A percentile compares a stretch with the other conserved stretches of the same genome.
phyloP scores from a whole-genome alignment of 2,329 filamentous ascomycete species.

The Thielaviopsis populi region DNA sequence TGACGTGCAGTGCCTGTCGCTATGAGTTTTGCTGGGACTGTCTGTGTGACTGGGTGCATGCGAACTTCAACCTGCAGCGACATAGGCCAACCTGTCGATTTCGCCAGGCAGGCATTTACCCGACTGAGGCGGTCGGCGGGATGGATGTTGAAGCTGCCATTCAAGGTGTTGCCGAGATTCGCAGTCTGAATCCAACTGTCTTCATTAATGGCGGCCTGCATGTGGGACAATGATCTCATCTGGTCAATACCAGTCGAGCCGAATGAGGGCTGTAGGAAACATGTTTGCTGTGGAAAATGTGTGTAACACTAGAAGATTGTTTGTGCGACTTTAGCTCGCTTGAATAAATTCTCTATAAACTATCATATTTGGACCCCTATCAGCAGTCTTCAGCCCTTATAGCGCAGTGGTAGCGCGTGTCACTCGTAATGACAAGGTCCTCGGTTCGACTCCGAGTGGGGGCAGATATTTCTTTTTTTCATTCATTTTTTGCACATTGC shows the following conservation, averaged over 20 bases:
- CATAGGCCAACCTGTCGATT: slow-evolving; percentile 12
- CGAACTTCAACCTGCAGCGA: not conserved
- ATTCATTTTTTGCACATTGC: no score
- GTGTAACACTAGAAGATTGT: no score
- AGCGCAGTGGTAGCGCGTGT: slow-evolving; percentile 27
- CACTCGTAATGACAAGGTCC: slow-evolving; percentile 27
- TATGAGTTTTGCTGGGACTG: slow-evolving; percentile 5
- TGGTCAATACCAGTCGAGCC: not conserved
- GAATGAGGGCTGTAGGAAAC: no score
- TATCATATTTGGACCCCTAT: no score
- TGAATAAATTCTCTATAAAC: no score
- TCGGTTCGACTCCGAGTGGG: slow-evolving; percentile 26
- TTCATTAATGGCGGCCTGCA: not conserved
- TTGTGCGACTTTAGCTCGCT: no score
- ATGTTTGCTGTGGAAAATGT: no score
- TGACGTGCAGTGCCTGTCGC: not conserved
- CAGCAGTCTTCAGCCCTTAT: slow-evolving; percentile 20
- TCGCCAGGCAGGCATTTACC: not conserved
- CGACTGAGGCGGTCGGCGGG: not conserved
- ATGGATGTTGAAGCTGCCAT: not conserved
- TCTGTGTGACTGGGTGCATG: not conserved
- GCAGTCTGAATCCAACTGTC: not conserved
- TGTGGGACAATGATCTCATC: not conserved
- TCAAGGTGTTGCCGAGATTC: not conserved
- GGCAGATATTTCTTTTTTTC: no score